Percentiles rank a stretch among this genome's conserved stretches.
Evolutionary conservation across 1,139 yeast genomes (phyloP).

Genomic region (Cylindricascospora bacillispora): DNA sequence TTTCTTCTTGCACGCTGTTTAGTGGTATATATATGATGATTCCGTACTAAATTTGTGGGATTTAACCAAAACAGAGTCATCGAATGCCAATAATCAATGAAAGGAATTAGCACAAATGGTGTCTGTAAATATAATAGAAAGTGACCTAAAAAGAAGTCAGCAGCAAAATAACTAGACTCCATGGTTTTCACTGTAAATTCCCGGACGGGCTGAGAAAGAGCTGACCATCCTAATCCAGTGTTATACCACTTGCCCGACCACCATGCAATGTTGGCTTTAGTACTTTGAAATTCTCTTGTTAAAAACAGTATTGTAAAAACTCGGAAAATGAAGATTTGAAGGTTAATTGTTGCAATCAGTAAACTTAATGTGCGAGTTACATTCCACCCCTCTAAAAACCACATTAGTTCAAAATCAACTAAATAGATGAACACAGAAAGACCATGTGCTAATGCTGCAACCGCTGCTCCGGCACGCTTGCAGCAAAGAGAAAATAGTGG

Average conservation of each 20-base stretch:
- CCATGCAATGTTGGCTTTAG: constrained; percentile 57
- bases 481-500: constrained; percentile 33
- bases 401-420: constrained; percentile 44
- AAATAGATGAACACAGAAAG: constrained; percentile 42
- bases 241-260: constrained; percentile 75
- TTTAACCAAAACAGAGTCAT: constrained; percentile 69
- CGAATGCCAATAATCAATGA: constrained; percentile 65
- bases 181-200: constrained; percentile 56
- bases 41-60: constrained; percentile 42
- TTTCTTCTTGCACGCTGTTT: constrained; percentile 29
- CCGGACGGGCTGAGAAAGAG: constrained; percentile 52
- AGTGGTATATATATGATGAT: constrained; percentile 31
- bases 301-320: constrained; percentile 34
- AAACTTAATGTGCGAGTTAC: constrained; percentile 46
- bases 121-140: constrained; percentile 43
- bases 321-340: constrained; percentile 45
- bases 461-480: constrained; percentile 27
- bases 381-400: constrained; percentile 54
- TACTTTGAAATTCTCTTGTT: constrained; percentile 48
- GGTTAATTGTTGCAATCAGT: constrained; percentile 38
- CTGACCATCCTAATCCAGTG: constrained; percentile 46
- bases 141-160: constrained; percentile 64
- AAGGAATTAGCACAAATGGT: constrained; percentile 58
- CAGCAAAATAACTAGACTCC: constrained; percentile 57
- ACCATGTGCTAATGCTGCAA: constrained; percentile 42